Conservation (phyloP, 306 rosid species). For the Cicer pinnatifidum region DNA sequence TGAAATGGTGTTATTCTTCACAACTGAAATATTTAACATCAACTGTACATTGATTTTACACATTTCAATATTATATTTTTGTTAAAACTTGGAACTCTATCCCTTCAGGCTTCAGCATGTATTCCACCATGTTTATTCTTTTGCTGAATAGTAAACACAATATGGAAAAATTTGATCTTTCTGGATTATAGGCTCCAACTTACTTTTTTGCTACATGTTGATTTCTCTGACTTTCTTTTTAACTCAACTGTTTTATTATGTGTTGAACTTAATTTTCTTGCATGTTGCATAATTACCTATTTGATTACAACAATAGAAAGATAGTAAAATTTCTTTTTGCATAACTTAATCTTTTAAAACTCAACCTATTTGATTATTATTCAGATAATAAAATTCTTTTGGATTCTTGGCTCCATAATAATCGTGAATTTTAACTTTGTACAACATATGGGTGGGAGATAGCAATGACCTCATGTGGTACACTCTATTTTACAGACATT, state of each 20-base stretch:
- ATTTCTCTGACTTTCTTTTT: background rate
- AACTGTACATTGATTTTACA: background rate
- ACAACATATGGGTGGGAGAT: background rate
- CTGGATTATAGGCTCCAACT: background rate
- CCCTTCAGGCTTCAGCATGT: background rate
- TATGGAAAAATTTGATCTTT: background rate
- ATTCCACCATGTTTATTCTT: conserved; percentile 1
- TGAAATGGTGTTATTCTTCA: background rate
- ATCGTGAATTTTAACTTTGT: conserved; percentile 7
- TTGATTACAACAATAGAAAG: background rate
- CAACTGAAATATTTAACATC: conserved; percentile 1
- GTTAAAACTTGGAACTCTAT: background rate
- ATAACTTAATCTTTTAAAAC: background rate
- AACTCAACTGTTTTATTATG: background rate
- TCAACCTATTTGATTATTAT: background rate
- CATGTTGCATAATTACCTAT: background rate
- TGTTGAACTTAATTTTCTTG: background rate
- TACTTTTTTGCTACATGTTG: too few relatives aligned
- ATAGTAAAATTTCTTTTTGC: background rate
- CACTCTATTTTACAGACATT: background rate
- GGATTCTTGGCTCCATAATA: conserved; percentile 7
- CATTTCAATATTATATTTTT: background rate
- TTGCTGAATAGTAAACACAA: background rate
- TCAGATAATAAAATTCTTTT: background rate
- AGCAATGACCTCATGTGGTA: conserved; percentile 7